A percentile compares a stretch with the other conserved stretches of the same genome.
phyloP scores from a whole-genome alignment of 371 early-diverging fungal species.

The Dichotomocladium elegans region DNA sequence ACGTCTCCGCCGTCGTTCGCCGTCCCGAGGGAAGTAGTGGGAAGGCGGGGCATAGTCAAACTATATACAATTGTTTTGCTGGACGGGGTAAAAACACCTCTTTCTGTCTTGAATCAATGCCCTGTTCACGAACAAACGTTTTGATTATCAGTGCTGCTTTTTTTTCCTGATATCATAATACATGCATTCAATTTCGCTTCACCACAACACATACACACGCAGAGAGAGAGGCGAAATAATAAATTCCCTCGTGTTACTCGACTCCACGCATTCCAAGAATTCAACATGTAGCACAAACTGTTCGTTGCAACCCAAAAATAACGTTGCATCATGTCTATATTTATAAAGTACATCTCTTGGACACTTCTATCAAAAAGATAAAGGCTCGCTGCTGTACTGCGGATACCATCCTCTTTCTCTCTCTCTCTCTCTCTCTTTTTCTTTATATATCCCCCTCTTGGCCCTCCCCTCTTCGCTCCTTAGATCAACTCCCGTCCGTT shows the following conservation, averaged over 20 bases:
- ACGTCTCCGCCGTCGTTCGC: too few relatives aligned
- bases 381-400: not conserved
- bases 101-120: too few relatives aligned
- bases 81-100: too few relatives aligned
- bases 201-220: too few relatives aligned
- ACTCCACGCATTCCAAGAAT: constrained; percentile 23
- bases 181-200: too few relatives aligned
- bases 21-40: too few relatives aligned
- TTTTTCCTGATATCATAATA: too few relatives aligned
- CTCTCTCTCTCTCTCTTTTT: constrained; percentile 3
- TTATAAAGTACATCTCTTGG: constrained; percentile 3
- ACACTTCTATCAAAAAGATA: constrained; percentile 6
- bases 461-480: not conserved
- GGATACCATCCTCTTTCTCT: not conserved
- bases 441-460: not conserved
- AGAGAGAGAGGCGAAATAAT: too few relatives aligned
- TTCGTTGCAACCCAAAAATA: constrained; percentile 6
- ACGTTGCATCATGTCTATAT: constrained; percentile 5
- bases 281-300: constrained; percentile 13
- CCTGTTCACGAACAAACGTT: too few relatives aligned
- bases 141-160: too few relatives aligned
- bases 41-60: too few relatives aligned
- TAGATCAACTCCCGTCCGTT: not conserved
- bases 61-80: too few relatives aligned
- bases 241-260: constrained; percentile 16